Percentiles rank a stretch among this genome's conserved stretches.
phyloP scores from a whole-genome alignment of 1,139 yeast species.

The Candida pseudoviswanathii region DNA sequence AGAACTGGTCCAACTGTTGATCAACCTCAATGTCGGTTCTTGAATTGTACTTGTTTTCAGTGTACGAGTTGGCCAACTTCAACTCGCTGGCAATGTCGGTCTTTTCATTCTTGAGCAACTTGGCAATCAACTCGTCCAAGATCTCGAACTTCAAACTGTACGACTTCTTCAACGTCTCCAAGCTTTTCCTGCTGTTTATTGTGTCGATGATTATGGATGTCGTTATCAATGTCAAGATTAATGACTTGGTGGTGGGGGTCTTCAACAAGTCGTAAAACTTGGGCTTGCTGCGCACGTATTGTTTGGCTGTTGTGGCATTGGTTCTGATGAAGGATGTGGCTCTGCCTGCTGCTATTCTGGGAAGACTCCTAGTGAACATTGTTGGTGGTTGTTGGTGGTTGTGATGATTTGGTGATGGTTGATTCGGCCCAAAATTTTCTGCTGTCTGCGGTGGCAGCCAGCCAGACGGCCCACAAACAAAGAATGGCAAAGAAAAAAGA shows the following conservation, averaged over 20 bases:
- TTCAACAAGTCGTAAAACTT: conserved; percentile 23
- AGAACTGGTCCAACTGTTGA: conserved; percentile 39
- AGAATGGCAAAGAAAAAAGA: not conserved
- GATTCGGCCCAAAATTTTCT: not conserved
- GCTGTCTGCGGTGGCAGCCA: not conserved
- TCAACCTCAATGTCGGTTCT: conserved; percentile 44
- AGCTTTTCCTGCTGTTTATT: conserved; percentile 36
- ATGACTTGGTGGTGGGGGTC: conserved; percentile 42
- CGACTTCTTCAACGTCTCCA: conserved; percentile 31
- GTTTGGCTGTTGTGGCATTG: conserved; percentile 16
- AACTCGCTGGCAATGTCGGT: conserved; percentile 43
- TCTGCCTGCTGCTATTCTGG: not conserved
- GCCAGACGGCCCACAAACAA: not conserved
- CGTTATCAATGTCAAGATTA: conserved; percentile 39
- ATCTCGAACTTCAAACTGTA: conserved; percentile 36
- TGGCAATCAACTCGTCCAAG: conserved; percentile 32
- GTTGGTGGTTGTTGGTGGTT: not conserved
- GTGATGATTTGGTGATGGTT: not conserved
- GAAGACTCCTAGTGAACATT: not conserved
- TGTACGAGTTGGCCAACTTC: conserved; percentile 38
- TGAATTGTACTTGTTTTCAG: conserved; percentile 32
- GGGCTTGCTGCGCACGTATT: conserved; percentile 18
- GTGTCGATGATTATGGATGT: conserved; percentile 45
- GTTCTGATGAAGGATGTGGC: conserved; percentile 5
- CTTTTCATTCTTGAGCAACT: conserved; percentile 31